phyloP scores from a whole-genome alignment of 2,329 filamentous ascomycete species.

The Juglanconis sp. region DNA sequence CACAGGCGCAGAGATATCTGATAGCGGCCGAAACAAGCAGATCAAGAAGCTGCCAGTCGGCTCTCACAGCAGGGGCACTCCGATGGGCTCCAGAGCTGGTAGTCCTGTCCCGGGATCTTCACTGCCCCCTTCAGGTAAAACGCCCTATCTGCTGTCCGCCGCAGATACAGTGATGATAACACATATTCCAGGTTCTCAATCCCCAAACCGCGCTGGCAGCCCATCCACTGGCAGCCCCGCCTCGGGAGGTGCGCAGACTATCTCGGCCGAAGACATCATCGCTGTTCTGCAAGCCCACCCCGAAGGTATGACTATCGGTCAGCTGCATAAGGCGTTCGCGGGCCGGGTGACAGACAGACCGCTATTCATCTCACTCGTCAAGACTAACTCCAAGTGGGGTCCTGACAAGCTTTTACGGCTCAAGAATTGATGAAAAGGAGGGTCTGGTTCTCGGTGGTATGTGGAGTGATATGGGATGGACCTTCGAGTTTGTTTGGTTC shows the following conservation, averaged over 20 bases:
- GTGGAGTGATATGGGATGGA: background rate
- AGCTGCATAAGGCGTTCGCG: constrained; percentile 53
- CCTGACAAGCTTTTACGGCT: constrained; percentile 50
- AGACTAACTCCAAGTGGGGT: constrained; percentile 50
- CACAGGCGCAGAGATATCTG: constrained; percentile 66
- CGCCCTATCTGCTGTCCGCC: too few relatives aligned
- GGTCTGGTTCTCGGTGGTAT: background rate
- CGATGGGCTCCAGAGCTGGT: constrained; percentile 57
- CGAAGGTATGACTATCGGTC: constrained; percentile 52
- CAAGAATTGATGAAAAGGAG: constrained; percentile 7
- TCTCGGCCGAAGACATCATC: constrained; percentile 52
- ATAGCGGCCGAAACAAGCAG: constrained; percentile 51
- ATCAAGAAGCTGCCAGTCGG: constrained; percentile 45
- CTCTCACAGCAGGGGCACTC: constrained; percentile 46
- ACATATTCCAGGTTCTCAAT: constrained; percentile 11
- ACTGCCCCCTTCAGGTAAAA: constrained; percentile 22
- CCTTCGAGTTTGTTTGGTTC: background rate
- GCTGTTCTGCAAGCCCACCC: constrained; percentile 47
- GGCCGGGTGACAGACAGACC: constrained; percentile 47
- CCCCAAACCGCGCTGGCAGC: constrained; percentile 7
- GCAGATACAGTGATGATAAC: background rate
- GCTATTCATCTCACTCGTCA: constrained; percentile 60
- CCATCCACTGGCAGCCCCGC: constrained; percentile 10
- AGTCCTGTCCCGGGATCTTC: constrained; percentile 48
- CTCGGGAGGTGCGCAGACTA: constrained; percentile 17